A percentile compares a stretch with the other conserved stretches of the same genome.
Conservation (phyloP, 2,329 filamentous ascomycete genomes). For the Dactylonectria macrodidyma region DNA sequence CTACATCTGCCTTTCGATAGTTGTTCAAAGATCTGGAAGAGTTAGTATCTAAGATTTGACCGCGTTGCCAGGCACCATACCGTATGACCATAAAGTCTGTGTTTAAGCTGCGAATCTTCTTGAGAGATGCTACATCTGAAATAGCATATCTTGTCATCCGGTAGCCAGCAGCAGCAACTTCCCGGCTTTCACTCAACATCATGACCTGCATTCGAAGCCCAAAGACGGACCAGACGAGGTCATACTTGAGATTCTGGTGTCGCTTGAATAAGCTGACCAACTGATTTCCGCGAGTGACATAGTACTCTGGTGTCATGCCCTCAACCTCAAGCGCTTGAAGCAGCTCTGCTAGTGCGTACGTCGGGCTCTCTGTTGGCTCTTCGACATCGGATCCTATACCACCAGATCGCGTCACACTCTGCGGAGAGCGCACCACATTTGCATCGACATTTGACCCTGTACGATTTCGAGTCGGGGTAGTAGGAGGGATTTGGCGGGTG, state of each 20-base stretch:
- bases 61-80: constrained; percentile 38
- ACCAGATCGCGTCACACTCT: constrained; percentile 68
- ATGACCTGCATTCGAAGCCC: constrained; percentile 94
- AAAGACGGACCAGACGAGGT: constrained; percentile 96
- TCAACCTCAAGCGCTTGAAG: constrained; percentile 90
- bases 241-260: constrained; percentile 94
- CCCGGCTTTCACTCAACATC: constrained; percentile 94
- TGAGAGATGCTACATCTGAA: constrained; percentile 89
- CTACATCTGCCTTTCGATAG: constrained; percentile 96
- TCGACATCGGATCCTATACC: constrained; percentile 75
- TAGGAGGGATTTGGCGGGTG: constrained; percentile 61
- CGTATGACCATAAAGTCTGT: constrained; percentile 92
- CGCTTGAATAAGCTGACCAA: constrained; percentile 97
- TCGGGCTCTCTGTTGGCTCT: constrained; percentile 86
- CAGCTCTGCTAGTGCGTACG: constrained; percentile 90
- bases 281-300: constrained; percentile 91
- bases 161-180: constrained; percentile 96
- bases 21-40: constrained; percentile 83
- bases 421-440: constrained; percentile 69
- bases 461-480: constrained; percentile 68
- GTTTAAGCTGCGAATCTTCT: constrained; percentile 88
- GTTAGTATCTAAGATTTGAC: constrained; percentile 27
- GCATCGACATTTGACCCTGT: constrained; percentile 61
- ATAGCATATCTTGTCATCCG: constrained; percentile 95
- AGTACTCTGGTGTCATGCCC: constrained; percentile 93